Base-by-base conservation (phyloP, 805 yeast genomes). In the Huiozyma sinensis region DNA sequence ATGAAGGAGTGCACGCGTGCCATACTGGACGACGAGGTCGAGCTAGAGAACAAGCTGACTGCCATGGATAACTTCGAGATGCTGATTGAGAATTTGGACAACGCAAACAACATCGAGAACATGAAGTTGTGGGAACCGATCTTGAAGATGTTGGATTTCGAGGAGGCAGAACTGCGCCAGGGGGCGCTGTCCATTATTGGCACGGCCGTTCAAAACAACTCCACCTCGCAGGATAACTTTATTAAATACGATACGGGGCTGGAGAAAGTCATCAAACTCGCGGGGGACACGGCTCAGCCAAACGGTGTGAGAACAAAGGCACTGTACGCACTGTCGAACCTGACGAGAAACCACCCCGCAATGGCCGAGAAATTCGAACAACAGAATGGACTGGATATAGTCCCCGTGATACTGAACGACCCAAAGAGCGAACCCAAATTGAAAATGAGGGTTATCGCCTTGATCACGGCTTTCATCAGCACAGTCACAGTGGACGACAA, bases 61-160 rank as follows among this genome's bases (percentile, higher is more conserved):
- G 95, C 97, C 0, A 74, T 88, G 47, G 97, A 90, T 51, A 86
- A 87, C 60, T 83, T 90, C 56, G 96, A 90, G 61, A 87, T 89
- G 90, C 69, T 90, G 42, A 81, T 92, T 40, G 97, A 90, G 59
- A 88, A 88, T 56, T 64, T 90, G 47, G 97, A 92, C 63, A 92
- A 92, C 61, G 97, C 97, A 27, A 89, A 90, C 64, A 87, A 87
- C 56, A 80, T 90, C 51, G 90, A 84, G 50, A 83, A 82, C 54
- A 59, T 89, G 69, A 76, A 78, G 50, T 71, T 88, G 49, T 92
- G 97, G 98, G 77, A 72, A 24, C 69, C 79, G 3, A 60, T 89
- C 37, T 67, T 87, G n/a, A 59, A 63, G 1, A 73, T 74, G 42
- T 66, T 88, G 41, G 65, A 67, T 30, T 64, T 67, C 6, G 66